phyloP scores from a whole-genome alignment of 2,329 filamentous ascomycete species.

The Diaporthe citrichinensis region DNA sequence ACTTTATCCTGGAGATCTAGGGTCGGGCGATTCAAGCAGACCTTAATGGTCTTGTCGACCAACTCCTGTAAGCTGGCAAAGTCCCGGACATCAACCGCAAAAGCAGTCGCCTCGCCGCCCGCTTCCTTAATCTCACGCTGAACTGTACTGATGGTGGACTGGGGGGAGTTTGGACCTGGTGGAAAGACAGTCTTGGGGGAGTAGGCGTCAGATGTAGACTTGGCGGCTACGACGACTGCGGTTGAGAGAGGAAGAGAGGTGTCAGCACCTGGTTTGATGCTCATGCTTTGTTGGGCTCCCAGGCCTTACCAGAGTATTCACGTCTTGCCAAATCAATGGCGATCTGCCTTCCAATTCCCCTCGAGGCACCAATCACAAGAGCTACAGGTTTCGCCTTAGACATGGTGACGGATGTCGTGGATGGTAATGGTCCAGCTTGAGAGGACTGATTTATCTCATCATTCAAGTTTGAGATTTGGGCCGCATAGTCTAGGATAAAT shows the following conservation, averaged over 20 bases:
- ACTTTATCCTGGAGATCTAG: not conserved
- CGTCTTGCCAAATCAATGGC: slow-evolving; percentile 81
- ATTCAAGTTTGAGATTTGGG: not conserved
- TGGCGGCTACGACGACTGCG: slow-evolving; percentile 82
- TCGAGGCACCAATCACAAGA: slow-evolving; percentile 80
- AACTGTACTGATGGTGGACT: slow-evolving; percentile 86
- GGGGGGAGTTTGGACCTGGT: slow-evolving; percentile 80
- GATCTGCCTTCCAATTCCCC: slow-evolving; percentile 86
- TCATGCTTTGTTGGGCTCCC: not conserved
- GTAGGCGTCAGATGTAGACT: slow-evolving; percentile 76
- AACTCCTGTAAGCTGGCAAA: slow-evolving; percentile 72
- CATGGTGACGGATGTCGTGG: slow-evolving; percentile 41
- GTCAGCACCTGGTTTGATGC: not conserved
- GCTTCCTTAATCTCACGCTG: slow-evolving; percentile 78
- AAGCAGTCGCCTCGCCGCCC: slow-evolving; percentile 74
- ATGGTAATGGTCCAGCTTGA: slow-evolving; percentile 36
- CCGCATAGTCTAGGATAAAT: not conserved
- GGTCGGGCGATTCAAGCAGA: slow-evolving; percentile 41
- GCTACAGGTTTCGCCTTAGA: slow-evolving; percentile 67
- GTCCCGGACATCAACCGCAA: slow-evolving; percentile 79
- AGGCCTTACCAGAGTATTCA: slow-evolving; percentile 75
- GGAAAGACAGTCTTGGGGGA: slow-evolving; percentile 71
- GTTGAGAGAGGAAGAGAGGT: not conserved
- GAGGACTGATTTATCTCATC: not conserved
- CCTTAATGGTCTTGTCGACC: slow-evolving; percentile 68